Base-by-base conservation (phyloP, 352 stramenopile genomes). In the Globisporangium okanoganense region DNA sequence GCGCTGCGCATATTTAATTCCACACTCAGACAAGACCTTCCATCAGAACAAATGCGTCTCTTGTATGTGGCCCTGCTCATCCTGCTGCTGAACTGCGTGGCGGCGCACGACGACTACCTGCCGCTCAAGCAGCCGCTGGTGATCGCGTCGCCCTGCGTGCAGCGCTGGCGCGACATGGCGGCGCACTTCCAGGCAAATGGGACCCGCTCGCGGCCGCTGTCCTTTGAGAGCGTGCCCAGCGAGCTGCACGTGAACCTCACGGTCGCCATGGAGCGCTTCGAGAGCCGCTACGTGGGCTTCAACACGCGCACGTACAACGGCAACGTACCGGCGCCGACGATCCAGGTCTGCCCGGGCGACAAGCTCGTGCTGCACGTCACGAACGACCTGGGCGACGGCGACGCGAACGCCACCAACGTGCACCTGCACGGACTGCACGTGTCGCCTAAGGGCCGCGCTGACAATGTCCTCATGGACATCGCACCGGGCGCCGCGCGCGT, bases 381-480 rank as follows among this genome's bases (percentile, higher is more conserved):
- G 18, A 92, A 92, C 52, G 66, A 64, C 29, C 64, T 92, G 25
- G 65, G 63, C 47, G 69, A 68, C 25, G 82, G 82, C 40, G 45
- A 31, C 7, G 73, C 56, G 33, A 92, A 92, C 66, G 69, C 77
- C 50, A 90, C 82, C 13, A 92, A 90, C 50, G 31, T 92, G 22
- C 80, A 92, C 49, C 41, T 92, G 56, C 80, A 92, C 48, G 84
- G 84, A 38, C 64, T 93, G 71, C 84, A 93, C 53, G 65, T 93
- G 29, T 75, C 80, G 0, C 75, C 81, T 3, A 58, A 72, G 16
- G 76, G 81, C 1, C 45, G 76, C 38, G 67, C 73, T 16, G 79
- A 91, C 56, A 89, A 91, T 56, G 76, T 91, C 24, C 68, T 89
- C 51, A 71, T 67, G 35, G 82, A 70, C 65, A 79, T 91, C 29